A percentile compares a stretch with the other conserved stretches of the same genome.
These are phyloP conservation scores for Polytrichum commune DNA, from an alignment of 225 moss, liverwort and hornwort genomes.

Conservation along the genomic window DNA sequence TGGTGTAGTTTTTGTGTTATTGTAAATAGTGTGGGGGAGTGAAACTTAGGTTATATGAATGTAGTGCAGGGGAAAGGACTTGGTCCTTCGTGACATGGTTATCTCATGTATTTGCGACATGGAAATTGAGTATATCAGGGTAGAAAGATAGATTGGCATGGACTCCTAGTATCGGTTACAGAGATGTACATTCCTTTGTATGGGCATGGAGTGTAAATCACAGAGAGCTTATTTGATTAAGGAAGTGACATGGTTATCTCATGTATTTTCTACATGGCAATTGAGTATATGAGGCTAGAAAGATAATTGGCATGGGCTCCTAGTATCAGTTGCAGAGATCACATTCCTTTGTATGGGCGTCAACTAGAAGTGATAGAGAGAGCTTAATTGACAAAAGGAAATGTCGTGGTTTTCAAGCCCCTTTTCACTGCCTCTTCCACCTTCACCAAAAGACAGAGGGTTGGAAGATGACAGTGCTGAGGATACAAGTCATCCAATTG, in stretches of 20 bases:
- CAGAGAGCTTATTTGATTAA: slow-evolving; percentile 7
- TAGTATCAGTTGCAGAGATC: slow-evolving; percentile 10
- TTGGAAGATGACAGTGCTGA: slow-evolving; percentile 42
- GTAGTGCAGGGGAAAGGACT: no score
- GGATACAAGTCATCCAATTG: slow-evolving; percentile 24
- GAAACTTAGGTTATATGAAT: no score
- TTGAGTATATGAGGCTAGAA: slow-evolving; percentile 5
- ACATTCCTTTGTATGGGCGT: background rate
- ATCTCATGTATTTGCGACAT: background rate
- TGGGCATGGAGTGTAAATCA: no score
- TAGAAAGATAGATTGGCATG: slow-evolving; percentile 6
- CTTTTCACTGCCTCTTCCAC: slow-evolving; percentile 46
- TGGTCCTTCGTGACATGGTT: no score
- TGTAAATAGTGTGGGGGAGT: background rate
- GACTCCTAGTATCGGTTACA: slow-evolving; percentile 6
- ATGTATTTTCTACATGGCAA: background rate
- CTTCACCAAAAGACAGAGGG: slow-evolving; percentile 26
- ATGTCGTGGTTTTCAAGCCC: slow-evolving; percentile 95
- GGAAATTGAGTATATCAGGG: slow-evolving; percentile 7
- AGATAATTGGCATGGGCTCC: slow-evolving; percentile 9
- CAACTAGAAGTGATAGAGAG: background rate
- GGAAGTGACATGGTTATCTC: slow-evolving; percentile 75
- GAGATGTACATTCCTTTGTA: background rate
- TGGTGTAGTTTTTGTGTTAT: background rate
- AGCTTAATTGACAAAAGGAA: slow-evolving; percentile 12